Evolutionary conservation across 2,329 filamentous ascomycete genomes (phyloP), one percentile per base, ranked within the genome.

Genomic region (Sclerotinia subarctica): DNA sequence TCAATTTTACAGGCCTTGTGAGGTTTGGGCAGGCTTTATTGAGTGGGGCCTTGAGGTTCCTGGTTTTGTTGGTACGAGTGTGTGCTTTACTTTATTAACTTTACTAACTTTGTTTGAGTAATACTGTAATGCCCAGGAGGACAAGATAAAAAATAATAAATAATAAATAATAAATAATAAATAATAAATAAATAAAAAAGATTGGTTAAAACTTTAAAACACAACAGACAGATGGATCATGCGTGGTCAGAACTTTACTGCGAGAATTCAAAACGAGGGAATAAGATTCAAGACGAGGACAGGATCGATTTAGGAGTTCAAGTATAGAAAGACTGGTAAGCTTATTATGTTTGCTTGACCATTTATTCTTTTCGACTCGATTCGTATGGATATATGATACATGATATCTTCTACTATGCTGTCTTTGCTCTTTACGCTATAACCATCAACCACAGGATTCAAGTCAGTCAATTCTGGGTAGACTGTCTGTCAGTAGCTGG

Each of bases 201-300:
- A 53, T 15, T 65, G 38, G 51, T 52, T 35, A 35, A 59, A 66
- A 42, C 44, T 58, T 59, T 42, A 59, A 66, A 59, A 51, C 64
- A 59, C 38, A 42, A 17, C 13, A n/a, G n/a, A 17, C 13, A n/a
- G n/a, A 46, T 64, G 60, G 53, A 13, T 38, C 35, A 38, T 35
- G 32, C 3, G 26, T 66, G 62, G 62, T 56, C 62, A 56, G 62
- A 56, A 56, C 49, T 44, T 64, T 46, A 57, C 49, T 47, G 17
- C 26, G 26, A 26, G 44, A 29, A 11, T 8, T 19, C 7, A 10
- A n/a, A 29, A 60, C 47, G 24, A 32, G 24, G 11, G 17, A 29
- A 47, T 2, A 24, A 29, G 26, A 54, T n/a, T 54, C 11, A n/a
- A 32, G 52, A n/a, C 52, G n/a, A 54, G 38, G 35, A 11, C 29